Conservation (phyloP, 176 grass and related monocot genomes). For the Urochloa ruziziensis region DNA sequence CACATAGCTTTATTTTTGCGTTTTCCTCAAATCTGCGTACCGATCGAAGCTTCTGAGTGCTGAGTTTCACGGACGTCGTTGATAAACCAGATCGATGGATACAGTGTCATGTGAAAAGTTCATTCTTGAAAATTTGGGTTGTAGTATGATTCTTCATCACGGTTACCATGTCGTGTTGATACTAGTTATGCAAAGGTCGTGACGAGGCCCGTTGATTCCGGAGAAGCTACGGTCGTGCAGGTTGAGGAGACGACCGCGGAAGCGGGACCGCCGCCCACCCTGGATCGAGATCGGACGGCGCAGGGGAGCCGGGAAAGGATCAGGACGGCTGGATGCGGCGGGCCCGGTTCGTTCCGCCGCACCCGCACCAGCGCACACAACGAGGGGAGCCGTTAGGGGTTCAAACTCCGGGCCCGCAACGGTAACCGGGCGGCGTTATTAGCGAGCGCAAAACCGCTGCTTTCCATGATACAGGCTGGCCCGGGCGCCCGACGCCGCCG, state of each 20-base stretch:
- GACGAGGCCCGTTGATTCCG: neutral
- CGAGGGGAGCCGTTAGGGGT: slow-evolving; percentile 49
- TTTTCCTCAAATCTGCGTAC: neutral
- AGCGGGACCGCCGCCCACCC: neutral
- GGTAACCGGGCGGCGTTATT: slow-evolving; percentile 52
- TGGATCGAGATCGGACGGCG: slow-evolving; percentile 1
- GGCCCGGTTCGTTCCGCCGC: neutral
- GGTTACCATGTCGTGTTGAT: neutral
- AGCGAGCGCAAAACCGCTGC: neutral
- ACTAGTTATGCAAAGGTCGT: neutral
- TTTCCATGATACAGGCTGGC: neutral
- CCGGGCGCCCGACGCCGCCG: neutral
- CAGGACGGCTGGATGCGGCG: slow-evolving; percentile 8
- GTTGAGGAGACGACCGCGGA: neutral
- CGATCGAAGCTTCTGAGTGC: neutral
- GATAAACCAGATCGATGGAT: neutral
- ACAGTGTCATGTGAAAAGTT: neutral
- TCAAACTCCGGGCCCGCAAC: slow-evolving; percentile 55
- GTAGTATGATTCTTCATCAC: neutral
- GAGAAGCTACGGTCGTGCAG: neutral
- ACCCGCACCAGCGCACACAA: neutral
- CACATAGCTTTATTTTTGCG: neutral
- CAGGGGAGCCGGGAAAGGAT: neutral
- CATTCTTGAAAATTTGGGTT: neutral
- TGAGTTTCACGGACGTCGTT: neutral